A percentile compares a stretch with the other conserved stretches of the same genome.
These are phyloP conservation scores for Mimosa pudica DNA, from an alignment of 306 rosid genomes.

Conservation along the genomic window DNA sequence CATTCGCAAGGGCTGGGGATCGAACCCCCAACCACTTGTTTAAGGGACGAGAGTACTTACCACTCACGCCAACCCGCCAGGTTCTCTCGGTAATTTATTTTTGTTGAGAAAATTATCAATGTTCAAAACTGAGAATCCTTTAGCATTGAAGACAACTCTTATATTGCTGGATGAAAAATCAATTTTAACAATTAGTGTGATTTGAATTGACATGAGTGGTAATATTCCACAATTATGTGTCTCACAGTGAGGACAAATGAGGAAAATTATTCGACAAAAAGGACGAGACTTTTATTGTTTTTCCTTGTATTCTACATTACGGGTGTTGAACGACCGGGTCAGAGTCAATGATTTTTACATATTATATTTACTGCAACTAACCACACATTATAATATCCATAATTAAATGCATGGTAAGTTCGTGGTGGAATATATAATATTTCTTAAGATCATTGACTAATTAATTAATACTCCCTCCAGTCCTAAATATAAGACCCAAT, in stretches of 20 bases:
- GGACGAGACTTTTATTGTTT: not conserved
- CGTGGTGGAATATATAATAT: not conserved
- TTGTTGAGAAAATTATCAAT: not conserved
- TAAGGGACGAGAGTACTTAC: too few species aligned
- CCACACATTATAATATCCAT: not conserved
- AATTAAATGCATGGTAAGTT: not conserved
- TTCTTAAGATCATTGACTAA: not conserved
- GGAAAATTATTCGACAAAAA: not conserved
- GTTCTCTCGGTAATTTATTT: not conserved
- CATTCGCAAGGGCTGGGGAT: too few species aligned
- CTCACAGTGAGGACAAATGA: not conserved
- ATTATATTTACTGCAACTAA: not conserved
- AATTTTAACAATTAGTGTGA: not conserved
- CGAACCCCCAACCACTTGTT: too few species aligned
- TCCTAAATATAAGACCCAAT: too few species aligned
- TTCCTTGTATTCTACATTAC: not conserved
- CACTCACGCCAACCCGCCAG: too few species aligned
- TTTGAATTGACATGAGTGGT: not conserved
- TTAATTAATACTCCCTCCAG: too few species aligned
- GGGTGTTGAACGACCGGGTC: constrained; percentile 6
- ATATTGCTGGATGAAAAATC: not conserved
- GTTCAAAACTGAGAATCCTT: not conserved
- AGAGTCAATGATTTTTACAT: constrained; percentile 1
- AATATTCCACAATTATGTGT: not conserved
- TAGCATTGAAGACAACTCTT: not conserved